phyloP scores from a whole-genome alignment of 176 grass and related monocot species.

The Musa troglodytarum region DNA sequence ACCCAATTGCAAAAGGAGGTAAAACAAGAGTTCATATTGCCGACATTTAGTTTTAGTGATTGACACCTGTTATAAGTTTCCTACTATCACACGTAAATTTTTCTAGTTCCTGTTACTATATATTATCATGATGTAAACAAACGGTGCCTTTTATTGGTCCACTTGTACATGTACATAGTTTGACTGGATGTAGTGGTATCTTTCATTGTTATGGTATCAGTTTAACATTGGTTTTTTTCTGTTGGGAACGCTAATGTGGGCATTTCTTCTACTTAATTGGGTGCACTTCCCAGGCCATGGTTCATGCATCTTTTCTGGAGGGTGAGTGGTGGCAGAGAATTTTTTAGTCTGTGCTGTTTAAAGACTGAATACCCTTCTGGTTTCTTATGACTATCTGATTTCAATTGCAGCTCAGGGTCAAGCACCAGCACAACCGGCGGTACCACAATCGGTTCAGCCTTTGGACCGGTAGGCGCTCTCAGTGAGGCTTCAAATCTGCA shows the following conservation, averaged over 20 bases:
- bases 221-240: neutral
- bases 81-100: no score
- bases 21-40: neutral
- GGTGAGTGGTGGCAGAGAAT: conserved; percentile 30
- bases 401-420: conserved; percentile 50
- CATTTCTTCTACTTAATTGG: neutral
- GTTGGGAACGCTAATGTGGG: conserved; percentile 1
- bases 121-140: no score
- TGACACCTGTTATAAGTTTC: neutral
- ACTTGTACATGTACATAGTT: no score
- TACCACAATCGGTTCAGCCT: conserved; percentile 15
- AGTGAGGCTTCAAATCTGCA: conserved; percentile 33
- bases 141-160: no score
- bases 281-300: conserved; percentile 58
- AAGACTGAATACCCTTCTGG: neutral
- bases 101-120: no score
- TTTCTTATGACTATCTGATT: conserved; percentile 11
- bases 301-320: conserved; percentile 82
- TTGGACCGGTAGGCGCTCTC: conserved; percentile 46
- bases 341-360: neutral
- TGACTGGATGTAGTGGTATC: neutral
- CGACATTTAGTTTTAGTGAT: neutral
- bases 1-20: neutral
- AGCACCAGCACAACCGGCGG: conserved; percentile 21
- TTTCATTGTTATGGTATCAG: neutral